These are phyloP conservation scores for Cichorium intybus DNA, from an alignment of 140 eudicot genomes.

Conservation along the genomic window DNA sequence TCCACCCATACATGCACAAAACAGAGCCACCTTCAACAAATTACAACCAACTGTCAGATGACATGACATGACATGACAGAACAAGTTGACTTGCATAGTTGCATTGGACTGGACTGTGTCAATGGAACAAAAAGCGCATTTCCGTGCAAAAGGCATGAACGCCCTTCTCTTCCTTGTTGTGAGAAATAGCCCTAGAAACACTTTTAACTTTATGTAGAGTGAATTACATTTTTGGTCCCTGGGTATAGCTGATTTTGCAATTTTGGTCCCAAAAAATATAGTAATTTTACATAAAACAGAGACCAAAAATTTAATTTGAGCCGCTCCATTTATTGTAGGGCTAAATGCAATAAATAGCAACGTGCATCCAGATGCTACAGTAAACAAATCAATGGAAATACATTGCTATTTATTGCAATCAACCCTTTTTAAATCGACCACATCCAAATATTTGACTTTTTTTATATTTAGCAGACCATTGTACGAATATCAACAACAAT, in stretches of 20 bases:
- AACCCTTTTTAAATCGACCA: no score
- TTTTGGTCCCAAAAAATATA: background rate
- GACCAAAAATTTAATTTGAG: background rate
- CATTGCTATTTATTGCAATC: no score
- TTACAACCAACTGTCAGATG: slow-evolving; percentile 10
- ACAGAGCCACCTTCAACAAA: slow-evolving; percentile 71
- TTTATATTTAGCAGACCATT: background rate
- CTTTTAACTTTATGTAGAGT: no score
- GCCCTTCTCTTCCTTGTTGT: no score
- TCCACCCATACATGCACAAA: slow-evolving; percentile 98
- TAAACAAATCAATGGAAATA: no score
- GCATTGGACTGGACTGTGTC: no score
- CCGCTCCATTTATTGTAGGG: no score
- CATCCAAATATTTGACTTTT: background rate
- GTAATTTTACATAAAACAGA: background rate
- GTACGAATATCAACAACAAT: background rate
- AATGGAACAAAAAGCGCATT: no score
- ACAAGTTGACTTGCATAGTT: background rate
- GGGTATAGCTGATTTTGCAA: background rate
- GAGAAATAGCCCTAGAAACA: no score
- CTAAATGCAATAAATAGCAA: no score
- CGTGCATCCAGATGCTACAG: no score
- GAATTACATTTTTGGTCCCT: background rate
- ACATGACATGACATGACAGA: background rate
- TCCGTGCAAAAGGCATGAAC: no score